Evolutionary conservation across 495 filamentous ascomycete species (phyloP), one percentile per base, ranked within the genome.

Genomic region (Letharia lupina): DNA sequence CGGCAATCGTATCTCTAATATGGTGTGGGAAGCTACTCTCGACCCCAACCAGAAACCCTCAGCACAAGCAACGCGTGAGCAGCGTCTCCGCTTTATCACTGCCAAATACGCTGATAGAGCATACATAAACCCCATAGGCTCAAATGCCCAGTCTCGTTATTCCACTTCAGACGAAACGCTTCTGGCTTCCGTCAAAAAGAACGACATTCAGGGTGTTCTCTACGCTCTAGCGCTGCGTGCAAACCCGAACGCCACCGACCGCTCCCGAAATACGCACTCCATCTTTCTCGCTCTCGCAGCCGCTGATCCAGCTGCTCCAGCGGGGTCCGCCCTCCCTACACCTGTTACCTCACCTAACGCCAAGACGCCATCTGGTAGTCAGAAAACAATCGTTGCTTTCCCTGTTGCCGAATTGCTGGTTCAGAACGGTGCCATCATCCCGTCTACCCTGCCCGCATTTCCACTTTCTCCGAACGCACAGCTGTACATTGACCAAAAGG

Each of bases 1-100:
- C 66, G 95, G 95, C 61, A 99, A 99, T 73, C 84, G 91, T 37
- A 85, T 96, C 35, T 94, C 91, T 67, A 99, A 99, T 73, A 92
- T 94, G 87, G 82, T 99, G 20, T 99, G 91, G 89, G 94, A 99
- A 77, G 89, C 91, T 35, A 93, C 77, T 61, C 79, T 96, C 33
- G 90, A 95, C 67, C 83, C 82, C 31, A 74, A 77, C 33, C 74
- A 80, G 42, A 96, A 94, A 70, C 93, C 91, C 11, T 75, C 79
- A 7, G 81, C 89, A 4, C 83, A 85, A 58, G 89, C 95, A 13
- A 92, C 87, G 5, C 85, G 94, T 37, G 94, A 99, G 71, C 90
- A 94, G 72, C 83, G 94, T 23, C 81, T 98, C 16, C 89, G 83
- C 68, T 99, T 96, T 73, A 98, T 99, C 72, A 96, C 90, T 8